phyloP scores from a whole-genome alignment of 345 rosid genomes.

The Aethionema arabicum region DNA sequence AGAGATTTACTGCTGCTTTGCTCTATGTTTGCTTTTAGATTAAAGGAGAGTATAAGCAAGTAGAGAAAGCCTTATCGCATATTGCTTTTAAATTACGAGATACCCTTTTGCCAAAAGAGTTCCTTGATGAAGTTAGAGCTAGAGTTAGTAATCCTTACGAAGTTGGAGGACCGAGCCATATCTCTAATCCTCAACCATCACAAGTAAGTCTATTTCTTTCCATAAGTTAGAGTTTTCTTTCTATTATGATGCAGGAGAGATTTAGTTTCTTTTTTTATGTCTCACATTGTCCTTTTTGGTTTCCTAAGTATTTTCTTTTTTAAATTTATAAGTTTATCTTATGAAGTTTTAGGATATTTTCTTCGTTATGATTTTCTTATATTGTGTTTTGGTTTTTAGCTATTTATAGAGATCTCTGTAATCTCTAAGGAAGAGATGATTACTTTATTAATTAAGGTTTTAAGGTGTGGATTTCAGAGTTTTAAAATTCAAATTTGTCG shows the following conservation, averaged over 20 bases:
- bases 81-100: constrained; percentile 28
- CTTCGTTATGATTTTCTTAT: too few relatives aligned
- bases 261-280: too few relatives aligned
- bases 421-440: too few relatives aligned
- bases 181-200: constrained; percentile 24
- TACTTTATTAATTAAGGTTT: too few relatives aligned
- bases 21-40: constrained; percentile 24
- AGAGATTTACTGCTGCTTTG: constrained; percentile 10
- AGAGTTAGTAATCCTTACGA: constrained; percentile 31
- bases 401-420: too few relatives aligned
- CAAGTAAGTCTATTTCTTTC: constrained; percentile 37
- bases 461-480: too few relatives aligned
- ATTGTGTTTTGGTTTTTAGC: too few relatives aligned
- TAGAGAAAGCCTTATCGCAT: constrained; percentile 27
- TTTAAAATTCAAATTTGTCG: too few relatives aligned
- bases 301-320: too few relatives aligned
- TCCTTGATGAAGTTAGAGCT: constrained; percentile 37
- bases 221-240: constrained; percentile 1
- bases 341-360: too few relatives aligned
- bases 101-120: constrained; percentile 38
- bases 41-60: constrained; percentile 34
- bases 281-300: too few relatives aligned
- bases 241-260: neutral
- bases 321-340: too few relatives aligned
- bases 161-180: constrained; percentile 27